Evolutionary conservation across 2,329 filamentous ascomycete genomes (phyloP).

Genomic region (Orbilia oligospora): DNA sequence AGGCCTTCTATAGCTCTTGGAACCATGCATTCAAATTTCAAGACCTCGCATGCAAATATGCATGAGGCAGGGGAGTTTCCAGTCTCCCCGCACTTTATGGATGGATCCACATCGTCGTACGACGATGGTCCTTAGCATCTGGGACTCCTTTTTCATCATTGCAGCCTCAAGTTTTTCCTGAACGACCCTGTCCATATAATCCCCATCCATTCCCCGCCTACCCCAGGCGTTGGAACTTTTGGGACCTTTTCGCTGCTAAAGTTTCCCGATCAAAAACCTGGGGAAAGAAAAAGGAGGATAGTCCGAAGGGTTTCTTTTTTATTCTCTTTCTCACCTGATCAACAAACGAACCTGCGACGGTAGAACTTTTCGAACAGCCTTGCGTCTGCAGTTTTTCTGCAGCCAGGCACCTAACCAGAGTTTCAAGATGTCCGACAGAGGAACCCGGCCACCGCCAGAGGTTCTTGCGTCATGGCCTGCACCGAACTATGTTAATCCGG

Average conservation of each 20-base stretch:
- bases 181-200: constrained; percentile 49
- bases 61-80: constrained; percentile 35
- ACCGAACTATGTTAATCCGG: constrained; percentile 67
- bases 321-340: constrained; percentile 12
- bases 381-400: constrained; percentile 49
- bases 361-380: constrained; percentile 20
- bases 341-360: constrained; percentile 11
- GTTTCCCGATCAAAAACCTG: constrained; percentile 31
- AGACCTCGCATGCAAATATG: constrained; percentile 30
- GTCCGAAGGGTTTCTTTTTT: neutral
- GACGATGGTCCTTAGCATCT: constrained; percentile 20
- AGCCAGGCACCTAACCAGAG: constrained; percentile 32
- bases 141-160: neutral
- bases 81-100: constrained; percentile 38
- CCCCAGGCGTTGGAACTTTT: constrained; percentile 43
- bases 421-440: constrained; percentile 53
- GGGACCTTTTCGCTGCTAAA: constrained; percentile 26
- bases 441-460: constrained; percentile 65
- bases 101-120: constrained; percentile 30
- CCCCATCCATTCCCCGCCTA: constrained; percentile 37
- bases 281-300: constrained; percentile 12
- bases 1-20: constrained; percentile 13
- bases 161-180: neutral
- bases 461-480: constrained; percentile 67
- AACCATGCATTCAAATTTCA: constrained; percentile 42